Base-by-base conservation (phyloP, 2,329 filamentous ascomycete genomes). In the Talaromyces marneffei region DNA sequence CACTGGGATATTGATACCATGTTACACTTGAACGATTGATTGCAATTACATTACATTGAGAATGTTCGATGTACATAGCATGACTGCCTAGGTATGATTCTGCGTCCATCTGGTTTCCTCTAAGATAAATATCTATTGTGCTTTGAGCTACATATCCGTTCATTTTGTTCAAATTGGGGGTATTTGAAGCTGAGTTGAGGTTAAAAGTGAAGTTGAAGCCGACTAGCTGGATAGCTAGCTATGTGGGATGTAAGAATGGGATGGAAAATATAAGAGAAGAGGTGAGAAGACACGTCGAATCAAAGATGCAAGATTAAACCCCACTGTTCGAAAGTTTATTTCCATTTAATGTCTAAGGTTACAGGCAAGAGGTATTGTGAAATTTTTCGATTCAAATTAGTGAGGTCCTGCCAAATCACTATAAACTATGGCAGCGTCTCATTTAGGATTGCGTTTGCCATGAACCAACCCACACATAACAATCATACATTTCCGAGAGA, bases 401-500 rank as follows among this genome's bases (percentile, higher is more conserved):
- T 35, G 55, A 57, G 55, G 55, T 12, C 29, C 40, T 44, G 55
- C 55, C 55, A 25, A 48, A 35, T 57, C 55, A 57, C 40, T 44
- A 27, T 44, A 48, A n/a, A 33, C 5, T 8, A 52, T 35, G 48
- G 29, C 48, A 52, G 48, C n/a, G 18, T 52, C 48, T 23, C 27
- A 14, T 52, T 9, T 48, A 9, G 48, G 16, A 14, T 10, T 16
- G 16, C 25, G 3, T 29, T 31, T n/a, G 40, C 16, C 12, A 44
- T 33, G 1, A 33, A 18, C 1, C 16, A 52, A 33, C 18, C n/a
- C 4, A 10, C 2, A 3, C 40, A 23, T 2, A 35, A 35, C 8
- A 35, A 3, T 35, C 33, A 2, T 20, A 7, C 2, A 20, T 7
- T 35, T 18, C 9, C n/a, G 7, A 20, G n/a, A n/a, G 8, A 33